Conservation (phyloP, 1,284 basidiomycete species). For the Cutaneotrichosporon cyanovorans region DNA sequence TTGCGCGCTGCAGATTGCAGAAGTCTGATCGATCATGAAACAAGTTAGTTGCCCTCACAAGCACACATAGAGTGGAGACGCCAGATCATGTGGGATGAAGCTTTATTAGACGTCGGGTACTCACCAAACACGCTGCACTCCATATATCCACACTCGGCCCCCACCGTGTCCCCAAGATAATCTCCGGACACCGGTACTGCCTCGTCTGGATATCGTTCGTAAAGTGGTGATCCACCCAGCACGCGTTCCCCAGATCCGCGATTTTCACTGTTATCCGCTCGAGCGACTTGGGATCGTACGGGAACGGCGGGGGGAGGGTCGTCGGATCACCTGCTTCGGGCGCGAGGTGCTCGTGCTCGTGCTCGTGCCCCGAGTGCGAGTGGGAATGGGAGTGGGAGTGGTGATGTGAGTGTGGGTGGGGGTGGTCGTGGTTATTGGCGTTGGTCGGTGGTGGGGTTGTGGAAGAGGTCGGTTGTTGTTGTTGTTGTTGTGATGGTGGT, state of each 20-base stretch:
- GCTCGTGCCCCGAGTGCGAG: conserved; percentile 35
- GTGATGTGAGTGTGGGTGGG: conserved; percentile 22
- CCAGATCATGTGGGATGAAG: too few species aligned
- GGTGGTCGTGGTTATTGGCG: not conserved
- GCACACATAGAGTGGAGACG: not conserved
- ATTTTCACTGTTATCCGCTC: conserved; percentile 98
- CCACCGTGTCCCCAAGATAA: conserved; percentile 88
- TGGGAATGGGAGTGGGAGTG: too few species aligned
- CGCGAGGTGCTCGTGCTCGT: conserved; percentile 32
- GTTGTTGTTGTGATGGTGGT: not conserved
- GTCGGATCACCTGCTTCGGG: conserved; percentile 52
- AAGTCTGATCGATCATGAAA: too few species aligned
- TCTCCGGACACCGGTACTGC: conserved; percentile 95
- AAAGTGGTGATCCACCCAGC: conserved; percentile 51
- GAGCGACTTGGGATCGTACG: conserved; percentile 52
- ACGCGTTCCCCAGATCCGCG: conserved; percentile 85
- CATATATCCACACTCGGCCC: conserved; percentile 90
- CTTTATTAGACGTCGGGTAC: conserved; percentile 40
- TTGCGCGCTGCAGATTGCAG: too few species aligned
- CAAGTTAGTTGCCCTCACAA: not conserved
- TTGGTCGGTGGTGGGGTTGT: too few species aligned
- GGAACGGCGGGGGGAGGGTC: conserved; percentile 51
- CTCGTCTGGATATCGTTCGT: conserved; percentile 65
- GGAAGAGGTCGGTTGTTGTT: too few species aligned
- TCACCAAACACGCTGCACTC: conserved; percentile 87